A percentile compares a stretch with the other conserved stretches of the same genome.
These are phyloP conservation scores for Centella asiatica DNA, from an alignment of 129 eudicot species.

Conservation along the genomic window DNA sequence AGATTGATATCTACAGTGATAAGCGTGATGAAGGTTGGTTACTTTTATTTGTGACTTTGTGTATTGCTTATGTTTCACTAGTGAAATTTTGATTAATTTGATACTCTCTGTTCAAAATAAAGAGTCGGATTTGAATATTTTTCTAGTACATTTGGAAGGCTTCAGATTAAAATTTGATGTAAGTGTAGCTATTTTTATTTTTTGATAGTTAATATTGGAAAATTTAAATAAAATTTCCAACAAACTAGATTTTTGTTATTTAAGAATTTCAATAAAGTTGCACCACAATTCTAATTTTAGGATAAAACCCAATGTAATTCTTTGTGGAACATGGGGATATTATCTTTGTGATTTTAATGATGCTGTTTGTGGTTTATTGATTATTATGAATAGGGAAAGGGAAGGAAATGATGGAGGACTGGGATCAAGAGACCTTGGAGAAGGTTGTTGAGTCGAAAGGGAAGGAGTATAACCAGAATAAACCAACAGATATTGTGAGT, in stretches of 20 bases:
- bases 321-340: no score
- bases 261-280: no score
- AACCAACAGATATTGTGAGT: slow-evolving; percentile 86
- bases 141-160: no score
- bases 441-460: slow-evolving; percentile 80
- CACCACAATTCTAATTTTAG: no score
- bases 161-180: no score
- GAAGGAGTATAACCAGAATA: slow-evolving; percentile 77
- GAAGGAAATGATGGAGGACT: slow-evolving; percentile 70
- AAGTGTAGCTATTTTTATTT: no score
- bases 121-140: no score
- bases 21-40: slow-evolving; percentile 59
- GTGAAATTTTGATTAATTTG: slow-evolving; percentile 1
- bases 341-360: background rate
- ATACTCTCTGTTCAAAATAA: no score
- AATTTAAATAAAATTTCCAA: no score
- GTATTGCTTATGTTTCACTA: background rate
- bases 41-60: background rate
- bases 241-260: no score
- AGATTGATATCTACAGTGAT: slow-evolving; percentile 86
- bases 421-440: slow-evolving; percentile 81
- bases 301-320: no score
- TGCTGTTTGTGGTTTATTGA: background rate
- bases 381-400: slow-evolving; percentile 15
- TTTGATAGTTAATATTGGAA: no score